Base-by-base conservation (phyloP, 306 rosid species). In the Fragaria vesca region DNA sequence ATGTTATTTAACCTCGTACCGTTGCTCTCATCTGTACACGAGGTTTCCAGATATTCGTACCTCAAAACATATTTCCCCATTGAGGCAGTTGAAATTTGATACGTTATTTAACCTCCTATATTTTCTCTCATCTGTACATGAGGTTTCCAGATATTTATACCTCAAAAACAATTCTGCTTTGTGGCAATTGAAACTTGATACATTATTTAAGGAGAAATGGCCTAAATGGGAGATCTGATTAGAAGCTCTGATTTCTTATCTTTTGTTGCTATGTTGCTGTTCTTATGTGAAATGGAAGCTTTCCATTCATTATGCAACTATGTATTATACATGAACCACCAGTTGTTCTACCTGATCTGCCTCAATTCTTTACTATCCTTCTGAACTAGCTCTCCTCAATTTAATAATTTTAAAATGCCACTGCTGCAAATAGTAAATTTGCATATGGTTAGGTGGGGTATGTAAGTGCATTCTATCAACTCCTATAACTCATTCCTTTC, bases 401-500 rank as follows among this genome's bases (percentile, higher is more conserved):
- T 45, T 45, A 46, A 32, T 30, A 12, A 9, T 8, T 20, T 28
- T 4, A 34, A 9, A 21, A 11, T 34, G 48, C 21, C 66, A 12
- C 32, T 21, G 20, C 30, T 68, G 16, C 28, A 68, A 38, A 40
- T 42, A 4, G 26, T 20, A 11, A 7, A 11, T 67, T 38, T 20
- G 32, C 8, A 71, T 36, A 17, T 48, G 24, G 18, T 18, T 36
- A 15, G 7, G 32, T 10, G 3, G 74, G 75, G 20, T 9, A 43
- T 1, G 63, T 52, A 40, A 26, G 26, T 68, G n/a, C 76, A 34
- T 50, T 66, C 65, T 24, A 30, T 28, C 73, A 75, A 66, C 69
- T 58, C 30, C n/a, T 36, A 17, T 58, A 30, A 42, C 32, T 32
- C 75, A 46, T 72, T 82, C 80, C 0, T 71, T 7, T 77, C 40